Base-by-base conservation (phyloP, 2,329 filamentous ascomycete species). In the Hymenoscyphus fructigenus region DNA sequence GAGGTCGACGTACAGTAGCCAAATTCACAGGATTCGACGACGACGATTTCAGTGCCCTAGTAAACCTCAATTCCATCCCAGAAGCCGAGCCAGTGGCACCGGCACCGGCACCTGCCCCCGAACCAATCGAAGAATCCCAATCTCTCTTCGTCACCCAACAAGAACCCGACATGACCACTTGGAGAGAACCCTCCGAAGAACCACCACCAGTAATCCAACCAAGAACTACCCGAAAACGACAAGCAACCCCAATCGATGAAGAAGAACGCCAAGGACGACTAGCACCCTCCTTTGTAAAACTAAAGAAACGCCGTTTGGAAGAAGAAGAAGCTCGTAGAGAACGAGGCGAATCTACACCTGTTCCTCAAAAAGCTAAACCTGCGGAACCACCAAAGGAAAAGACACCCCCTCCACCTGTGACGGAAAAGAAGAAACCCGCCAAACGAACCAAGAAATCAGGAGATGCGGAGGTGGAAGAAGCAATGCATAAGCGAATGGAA, bases 21-120 rank as follows among this genome's bases (percentile, higher is more conserved):
- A 83, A 88, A 1, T 95, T 97, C 77, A 91, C 88, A 56, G 88
- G 89, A 0, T 96, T 96, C 66, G 90, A 88, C 68, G 84, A 87
- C 68, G 86, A 85, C 66, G 82, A 80, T 61, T 70, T 71, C 20
- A 63, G 53, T 29, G 60, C 61, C 2, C 65, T 66, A 15, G 29
- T 60, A 28, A 59, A 59, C 34, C 60, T 67, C 10, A 65, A 62
- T 57, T 77, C 80, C 68, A 75, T 78, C n/a, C 77, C 79, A 17
- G 61, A 64, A 28, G 70, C 69, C 0, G 56, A 64, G 20, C 70
- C 70, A 1, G 73, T 77, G 23, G 74, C 74, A 23, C 50, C 60
- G 32, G 29, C 61, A 5, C n/a, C 61, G 20, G 20, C 53, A 7
- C 20, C 14, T 5, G 26, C 55, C 9, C 26, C 26, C 14, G 62